Evolutionary conservation across 192 early-diverging fungal genomes (phyloP).

Genomic region (Funneliformis geosporum): DNA sequence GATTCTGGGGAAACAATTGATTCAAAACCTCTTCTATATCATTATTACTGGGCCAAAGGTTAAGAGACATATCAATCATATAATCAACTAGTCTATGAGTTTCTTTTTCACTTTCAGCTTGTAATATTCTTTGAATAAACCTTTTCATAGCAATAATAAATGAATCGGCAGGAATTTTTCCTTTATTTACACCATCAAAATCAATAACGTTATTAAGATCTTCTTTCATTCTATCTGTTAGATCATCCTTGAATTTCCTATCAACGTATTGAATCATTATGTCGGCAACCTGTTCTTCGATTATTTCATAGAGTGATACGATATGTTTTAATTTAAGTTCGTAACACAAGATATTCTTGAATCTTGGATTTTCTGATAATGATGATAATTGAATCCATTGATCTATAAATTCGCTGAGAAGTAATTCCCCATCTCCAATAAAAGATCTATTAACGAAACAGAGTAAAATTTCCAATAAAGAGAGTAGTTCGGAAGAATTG

Average conservation of each 20-base stretch:
- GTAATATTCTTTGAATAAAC: slow-evolving; percentile 29
- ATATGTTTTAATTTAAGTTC: slow-evolving; percentile 30
- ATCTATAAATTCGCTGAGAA: slow-evolving; percentile 16
- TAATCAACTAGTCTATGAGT: not conserved
- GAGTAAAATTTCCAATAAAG: slow-evolving; percentile 28
- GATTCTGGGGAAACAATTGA: not conserved
- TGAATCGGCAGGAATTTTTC: slow-evolving; percentile 21
- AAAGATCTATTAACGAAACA: slow-evolving; percentile 33
- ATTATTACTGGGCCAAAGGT: not conserved
- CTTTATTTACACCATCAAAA: not conserved
- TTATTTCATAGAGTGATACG: slow-evolving; percentile 28
- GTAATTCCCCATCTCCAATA: not conserved
- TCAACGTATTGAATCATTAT: slow-evolving; percentile 17
- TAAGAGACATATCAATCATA: slow-evolving; percentile 9
- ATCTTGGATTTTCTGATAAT: slow-evolving; percentile 11
- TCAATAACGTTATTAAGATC: slow-evolving; percentile 3
- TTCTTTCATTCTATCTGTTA: not conserved
- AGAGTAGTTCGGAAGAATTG: slow-evolving; percentile 26
- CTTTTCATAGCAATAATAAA: slow-evolving; percentile 29
- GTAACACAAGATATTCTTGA: not conserved
- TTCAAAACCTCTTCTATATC: slow-evolving; percentile 3
- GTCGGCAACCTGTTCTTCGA: slow-evolving; percentile 28
- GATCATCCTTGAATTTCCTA: slow-evolving; percentile 3
- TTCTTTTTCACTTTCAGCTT: slow-evolving; percentile 6
- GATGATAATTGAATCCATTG: slow-evolving; percentile 33